Evolutionary conservation across 495 filamentous ascomycete species (phyloP).

Genomic region (Penicillium coffeae): DNA sequence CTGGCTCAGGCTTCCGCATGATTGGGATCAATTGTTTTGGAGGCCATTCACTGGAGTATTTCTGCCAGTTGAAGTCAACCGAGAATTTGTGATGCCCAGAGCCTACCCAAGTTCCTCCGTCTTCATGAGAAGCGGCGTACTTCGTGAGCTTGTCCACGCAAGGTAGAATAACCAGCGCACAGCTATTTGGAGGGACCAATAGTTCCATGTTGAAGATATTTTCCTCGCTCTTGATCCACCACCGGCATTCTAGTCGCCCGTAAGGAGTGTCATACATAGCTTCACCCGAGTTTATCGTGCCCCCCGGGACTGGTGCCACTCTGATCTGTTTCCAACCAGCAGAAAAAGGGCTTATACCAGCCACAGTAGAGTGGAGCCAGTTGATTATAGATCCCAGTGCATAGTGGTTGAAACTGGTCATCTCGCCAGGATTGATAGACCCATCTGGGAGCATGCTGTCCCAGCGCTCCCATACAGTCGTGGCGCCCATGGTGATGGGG

Average conservation of each 20-base stretch:
- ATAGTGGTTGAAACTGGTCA: slow-evolving; percentile 57
- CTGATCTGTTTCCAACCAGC: slow-evolving; percentile 26
- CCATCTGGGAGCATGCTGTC: slow-evolving; percentile 50
- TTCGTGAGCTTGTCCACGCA: too few relatives aligned
- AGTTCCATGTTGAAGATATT: too few relatives aligned
- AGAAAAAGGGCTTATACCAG: slow-evolving; percentile 15
- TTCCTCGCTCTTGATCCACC: too few relatives aligned
- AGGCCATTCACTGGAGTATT: too few relatives aligned
- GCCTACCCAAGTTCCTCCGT: too few relatives aligned
- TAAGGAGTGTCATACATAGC: slow-evolving; percentile 25
- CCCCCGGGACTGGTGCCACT: slow-evolving; percentile 26
- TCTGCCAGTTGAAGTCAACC: too few relatives aligned
- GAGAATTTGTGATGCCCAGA: too few relatives aligned
- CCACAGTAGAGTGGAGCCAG: slow-evolving; percentile 29
- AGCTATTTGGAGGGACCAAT: too few relatives aligned
- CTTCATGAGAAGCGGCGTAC: too few relatives aligned
- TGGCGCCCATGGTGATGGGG: slow-evolving; percentile 48
- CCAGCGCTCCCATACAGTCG: slow-evolving; percentile 57
- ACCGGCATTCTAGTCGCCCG: slow-evolving; percentile 22
- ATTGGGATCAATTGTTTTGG: too few relatives aligned
- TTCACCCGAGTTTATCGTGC: slow-evolving; percentile 18
- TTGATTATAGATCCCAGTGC: slow-evolving; percentile 39
- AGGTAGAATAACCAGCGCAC: too few relatives aligned
- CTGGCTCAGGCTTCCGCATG: too few relatives aligned
- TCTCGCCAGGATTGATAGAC: slow-evolving; percentile 45